Evolutionary conservation across 2,329 filamentous ascomycete species (phyloP), one percentile per base, ranked within the genome.

Genomic region (Chaetothyriales sp.): DNA sequence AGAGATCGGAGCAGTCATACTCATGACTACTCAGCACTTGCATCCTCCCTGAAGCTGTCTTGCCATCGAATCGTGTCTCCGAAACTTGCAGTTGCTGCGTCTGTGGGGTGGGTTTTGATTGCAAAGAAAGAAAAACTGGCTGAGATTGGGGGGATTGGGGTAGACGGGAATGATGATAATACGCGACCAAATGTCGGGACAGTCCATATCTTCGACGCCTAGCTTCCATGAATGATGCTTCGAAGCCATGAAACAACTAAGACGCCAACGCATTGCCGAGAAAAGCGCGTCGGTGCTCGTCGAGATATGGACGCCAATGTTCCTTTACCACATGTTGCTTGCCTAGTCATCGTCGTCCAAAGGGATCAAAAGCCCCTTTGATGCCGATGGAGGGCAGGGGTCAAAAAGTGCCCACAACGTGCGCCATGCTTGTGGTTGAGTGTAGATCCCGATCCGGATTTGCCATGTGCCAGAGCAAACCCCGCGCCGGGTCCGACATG

Each of bases 381-480:
- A 15, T 12, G 32, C 32, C 32, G 10, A 39, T 39, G 32, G 32
- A n/a, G n/a, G n/a, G n/a, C n/a, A n/a, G 32, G 32, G 15, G 10
- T 39, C 32, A 39, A 39, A 39, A 39, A 39, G 32, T 39, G 32
- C 32, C 32, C 10, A 39, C 32, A 39, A 39, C 3, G 32, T 15
- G 32, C 8, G 15, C 43, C 7, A 42, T 43, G 26, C 47, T 12
- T n/a, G 22, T 49, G 26, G 42, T 22, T 48, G 28, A 47, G 51
- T 55, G 10, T 10, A 39, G 32, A 51, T 53, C 22, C 54, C 49
- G 49, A 53, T 60, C 56, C 57, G 56, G 58, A 60, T 58, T 53
- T 59, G 58, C 58, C 58, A 60, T 60, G 58, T 60, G 58, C 58
- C 53, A 58, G 55, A 57, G 57, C 58, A 60, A 57, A 60, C 57